Conservation (phyloP, 805 yeast genomes). For the Ogataea zsoltii region DNA sequence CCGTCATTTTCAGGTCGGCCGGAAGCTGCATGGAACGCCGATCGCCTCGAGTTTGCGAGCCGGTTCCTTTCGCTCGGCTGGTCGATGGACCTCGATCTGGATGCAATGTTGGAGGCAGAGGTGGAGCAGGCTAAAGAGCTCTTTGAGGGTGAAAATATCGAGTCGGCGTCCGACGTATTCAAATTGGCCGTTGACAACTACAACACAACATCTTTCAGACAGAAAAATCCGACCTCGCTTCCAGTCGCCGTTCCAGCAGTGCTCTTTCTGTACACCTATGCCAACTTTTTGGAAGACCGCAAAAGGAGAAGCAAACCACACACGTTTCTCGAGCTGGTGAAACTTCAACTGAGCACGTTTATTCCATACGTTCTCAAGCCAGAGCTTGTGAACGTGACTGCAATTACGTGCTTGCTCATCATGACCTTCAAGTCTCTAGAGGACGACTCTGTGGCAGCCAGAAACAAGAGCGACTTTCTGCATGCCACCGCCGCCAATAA, state of each 20-base stretch:
- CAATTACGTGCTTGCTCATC: conserved; percentile 23
- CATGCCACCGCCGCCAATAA: conserved; percentile 1
- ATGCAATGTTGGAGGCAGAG: conserved; percentile 37
- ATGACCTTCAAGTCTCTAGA: conserved; percentile 22
- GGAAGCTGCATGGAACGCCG: neutral
- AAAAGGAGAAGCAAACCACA: conserved; percentile 9
- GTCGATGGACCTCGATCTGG: conserved; percentile 67
- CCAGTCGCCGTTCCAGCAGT: conserved; percentile 36
- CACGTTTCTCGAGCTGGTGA: conserved; percentile 35
- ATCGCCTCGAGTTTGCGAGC: conserved; percentile 22
- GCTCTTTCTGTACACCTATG: conserved; percentile 30
- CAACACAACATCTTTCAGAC: conserved; percentile 33
- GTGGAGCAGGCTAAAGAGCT: conserved; percentile 41
- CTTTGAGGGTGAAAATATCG: conserved; percentile 34
- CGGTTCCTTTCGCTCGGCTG: conserved; percentile 45
- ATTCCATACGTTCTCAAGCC: conserved; percentile 40
- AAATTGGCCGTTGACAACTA: conserved; percentile 42
- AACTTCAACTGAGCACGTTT: conserved; percentile 41
- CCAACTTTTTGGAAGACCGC: conserved; percentile 20
- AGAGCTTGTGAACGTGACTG: conserved; percentile 16
- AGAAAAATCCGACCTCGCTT: conserved; percentile 13
- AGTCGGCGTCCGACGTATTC: conserved; percentile 41
- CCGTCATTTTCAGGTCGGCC: conserved; percentile 11
- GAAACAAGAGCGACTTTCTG: conserved; percentile 3
- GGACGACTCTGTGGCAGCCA: neutral